A percentile compares a stretch with the other conserved stretches of the same genome.
Conservation (phyloP, 805 yeast species). For the Lipomyces oligophaga region DNA sequence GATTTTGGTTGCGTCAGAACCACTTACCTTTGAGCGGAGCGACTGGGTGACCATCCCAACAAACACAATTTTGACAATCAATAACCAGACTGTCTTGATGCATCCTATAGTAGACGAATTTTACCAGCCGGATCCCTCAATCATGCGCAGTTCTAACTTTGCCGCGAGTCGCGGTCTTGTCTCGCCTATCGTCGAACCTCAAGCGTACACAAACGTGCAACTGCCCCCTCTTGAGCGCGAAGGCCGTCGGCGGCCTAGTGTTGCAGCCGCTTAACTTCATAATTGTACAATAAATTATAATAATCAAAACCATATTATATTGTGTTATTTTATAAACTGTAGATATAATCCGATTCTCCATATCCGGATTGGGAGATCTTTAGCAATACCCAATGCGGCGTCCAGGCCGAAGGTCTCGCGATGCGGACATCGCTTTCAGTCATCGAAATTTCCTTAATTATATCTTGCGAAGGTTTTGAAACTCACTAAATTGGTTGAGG, state of each 20-base stretch:
- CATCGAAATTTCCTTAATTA: too few relatives aligned
- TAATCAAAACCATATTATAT: too few relatives aligned
- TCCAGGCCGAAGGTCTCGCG: too few relatives aligned
- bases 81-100: conserved; percentile 78
- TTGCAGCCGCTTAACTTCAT: too few relatives aligned
- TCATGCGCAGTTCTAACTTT: conserved; percentile 67
- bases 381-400: too few relatives aligned
- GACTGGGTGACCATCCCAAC: conserved; percentile 98
- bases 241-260: conserved; percentile 45
- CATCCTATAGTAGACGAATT: conserved; percentile 86
- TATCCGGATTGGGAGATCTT: too few relatives aligned
- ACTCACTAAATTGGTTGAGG: too few relatives aligned
- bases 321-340: too few relatives aligned
- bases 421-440: too few relatives aligned
- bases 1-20: conserved; percentile 95
- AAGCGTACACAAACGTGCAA: conserved; percentile 24
- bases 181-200: conserved; percentile 72
- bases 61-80: conserved; percentile 76
- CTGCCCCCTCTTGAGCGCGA: conserved; percentile 80
- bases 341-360: too few relatives aligned
- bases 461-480: too few relatives aligned
- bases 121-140: conserved; percentile 66
- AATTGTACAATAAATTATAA: too few relatives aligned
- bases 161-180: conserved; percentile 91
- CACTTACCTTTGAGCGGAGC: conserved; percentile 86